A percentile compares a stretch with the other conserved stretches of the same genome.
These are phyloP conservation scores for Saccharomycopsis babjevae DNA, from an alignment of 805 yeast species.

Conservation along the genomic window DNA sequence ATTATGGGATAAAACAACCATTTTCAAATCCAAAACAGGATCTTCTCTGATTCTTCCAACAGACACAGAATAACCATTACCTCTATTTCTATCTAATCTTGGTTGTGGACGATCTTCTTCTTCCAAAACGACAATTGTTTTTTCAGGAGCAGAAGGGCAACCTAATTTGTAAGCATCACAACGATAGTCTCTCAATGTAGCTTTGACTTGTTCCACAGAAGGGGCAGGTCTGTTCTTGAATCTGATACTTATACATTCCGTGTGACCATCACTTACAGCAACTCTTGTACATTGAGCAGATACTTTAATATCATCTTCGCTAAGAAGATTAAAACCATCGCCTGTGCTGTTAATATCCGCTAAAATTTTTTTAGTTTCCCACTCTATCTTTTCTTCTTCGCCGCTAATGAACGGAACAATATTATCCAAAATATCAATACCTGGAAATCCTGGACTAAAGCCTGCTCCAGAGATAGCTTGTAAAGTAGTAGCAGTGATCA, in stretches of 20 bases:
- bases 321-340: conserved; percentile 44
- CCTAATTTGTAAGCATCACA: conserved; percentile 75
- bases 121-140: conserved; percentile 85
- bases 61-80: conserved; percentile 84
- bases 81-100: conserved; percentile 91
- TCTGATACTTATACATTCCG: conserved; percentile 83
- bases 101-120: conserved; percentile 95
- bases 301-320: conserved; percentile 67
- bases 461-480: conserved; percentile 99
- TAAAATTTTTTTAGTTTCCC: conserved; percentile 94
- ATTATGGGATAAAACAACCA: conserved; percentile 96
- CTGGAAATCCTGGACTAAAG: conserved; percentile 93
- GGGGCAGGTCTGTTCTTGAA: conserved; percentile 82
- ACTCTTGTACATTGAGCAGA: conserved; percentile 97
- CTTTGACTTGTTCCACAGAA: conserved; percentile 66
- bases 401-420: conserved; percentile 91
- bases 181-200: conserved; percentile 56
- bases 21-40: conserved; percentile 86
- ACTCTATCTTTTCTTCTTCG: conserved; percentile 96
- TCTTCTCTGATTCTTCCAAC: conserved; percentile 94
- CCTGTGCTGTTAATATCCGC: conserved; percentile 49
- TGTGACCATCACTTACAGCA: conserved; percentile 96
- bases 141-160: conserved; percentile 89
- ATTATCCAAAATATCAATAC: conserved; percentile 90
- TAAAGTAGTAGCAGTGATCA: conserved; percentile 79